Base-by-base conservation (phyloP, 2,329 filamentous ascomycete genomes). In the Aureobasidium leucospermi region DNA sequence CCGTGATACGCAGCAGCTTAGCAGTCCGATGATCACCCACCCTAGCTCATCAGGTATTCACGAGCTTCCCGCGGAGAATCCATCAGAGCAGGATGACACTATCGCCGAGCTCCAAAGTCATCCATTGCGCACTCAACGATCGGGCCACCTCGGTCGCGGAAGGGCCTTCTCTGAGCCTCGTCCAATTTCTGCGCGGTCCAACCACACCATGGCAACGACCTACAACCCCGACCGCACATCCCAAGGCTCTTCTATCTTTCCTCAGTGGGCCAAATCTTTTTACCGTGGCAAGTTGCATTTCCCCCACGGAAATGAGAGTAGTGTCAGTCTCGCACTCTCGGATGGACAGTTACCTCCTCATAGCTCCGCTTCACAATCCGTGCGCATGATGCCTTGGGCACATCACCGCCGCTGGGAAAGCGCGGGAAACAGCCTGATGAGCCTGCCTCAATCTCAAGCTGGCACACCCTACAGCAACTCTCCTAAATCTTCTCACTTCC, bases 201-300 rank as follows among this genome's bases (percentile, higher is more conserved):
- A 67, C 47, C 66, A 69, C 45, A 62, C 67, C 60, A 68, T 66
- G 51, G 65, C 45, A 34, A 46, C 53, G 4, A 36, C 41, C 3
- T 58, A 62, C 23, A 67, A 68, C 11, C 70, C 65, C 47, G 67
- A 71, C 3, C 65, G 67, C 7, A 59, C 59, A 38, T 69, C 67
- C 46, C 61, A 63, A 38, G 67, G 64, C 19, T 71, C 66, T 55
- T 66, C 60, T 45, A 62, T 72, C 29, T 72, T 73, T 56, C 71
- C 71, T 7, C 64, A 64, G 4, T 73, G 71, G 71, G 71, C 70
- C 10, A 72, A 66, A 57, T 64, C 67, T 19, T 73, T 71, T 61
- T 73, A 73, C 63, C 65, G 63, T 19, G 67, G 68, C 4, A 66
- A 63, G 29, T 63, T 63, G 16, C 60, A 62, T 9, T 62, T 72